phyloP scores from a whole-genome alignment of 176 grass and related monocot genomes.

The Eremochloa ophiuroides region DNA sequence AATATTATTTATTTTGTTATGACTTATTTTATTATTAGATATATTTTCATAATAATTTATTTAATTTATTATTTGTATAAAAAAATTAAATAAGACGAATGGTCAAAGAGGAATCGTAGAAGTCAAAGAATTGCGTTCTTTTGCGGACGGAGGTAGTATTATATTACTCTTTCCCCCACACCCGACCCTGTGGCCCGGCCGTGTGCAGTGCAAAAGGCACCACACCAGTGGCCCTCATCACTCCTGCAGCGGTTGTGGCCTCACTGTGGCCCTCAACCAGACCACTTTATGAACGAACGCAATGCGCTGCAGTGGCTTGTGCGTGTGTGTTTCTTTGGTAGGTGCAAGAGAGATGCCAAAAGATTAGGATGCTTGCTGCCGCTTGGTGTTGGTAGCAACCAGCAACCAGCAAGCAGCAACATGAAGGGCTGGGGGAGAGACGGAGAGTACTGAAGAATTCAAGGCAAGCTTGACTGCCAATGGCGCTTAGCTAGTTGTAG shows the following conservation, averaged over 20 bases:
- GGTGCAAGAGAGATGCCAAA: conserved; percentile 48
- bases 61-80: too few species aligned
- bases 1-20: too few species aligned
- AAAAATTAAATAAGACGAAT: too few species aligned
- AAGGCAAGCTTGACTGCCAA: conserved; percentile 16
- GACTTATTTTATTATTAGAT: too few species aligned
- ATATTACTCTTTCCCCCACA: conserved; percentile 29
- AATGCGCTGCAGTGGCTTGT: neutral
- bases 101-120: too few species aligned
- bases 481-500: neutral
- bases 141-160: too few species aligned
- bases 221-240: conserved; percentile 27
- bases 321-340: neutral
- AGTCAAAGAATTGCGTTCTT: too few species aligned
- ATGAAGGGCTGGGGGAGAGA: neutral
- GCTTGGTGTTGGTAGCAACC: neutral
- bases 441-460: neutral
- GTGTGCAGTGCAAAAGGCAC: conserved; percentile 18
- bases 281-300: conserved; percentile 2
- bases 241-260: neutral
- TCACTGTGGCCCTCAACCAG: neutral
- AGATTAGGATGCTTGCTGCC: conserved; percentile 4
- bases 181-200: neutral
- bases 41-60: too few species aligned
- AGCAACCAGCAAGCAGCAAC: neutral